phyloP scores from a whole-genome alignment of 1,284 basidiomycete species.

The Coniophora puteana region DNA sequence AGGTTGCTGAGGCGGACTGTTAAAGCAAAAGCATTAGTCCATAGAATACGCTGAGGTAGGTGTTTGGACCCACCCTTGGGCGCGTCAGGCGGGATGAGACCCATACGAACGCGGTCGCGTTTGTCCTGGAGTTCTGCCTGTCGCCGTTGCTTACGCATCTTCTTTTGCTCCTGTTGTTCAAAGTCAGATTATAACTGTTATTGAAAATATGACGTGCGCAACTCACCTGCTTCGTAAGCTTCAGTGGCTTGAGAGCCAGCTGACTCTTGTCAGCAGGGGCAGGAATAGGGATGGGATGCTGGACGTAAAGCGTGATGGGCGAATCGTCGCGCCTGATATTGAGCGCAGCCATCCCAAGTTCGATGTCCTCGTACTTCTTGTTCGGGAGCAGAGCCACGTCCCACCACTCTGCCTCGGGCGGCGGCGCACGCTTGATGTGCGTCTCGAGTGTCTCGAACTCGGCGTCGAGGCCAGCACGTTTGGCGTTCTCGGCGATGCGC shows the following conservation, averaged over 20 bases:
- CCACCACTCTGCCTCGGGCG: slow-evolving; percentile 97
- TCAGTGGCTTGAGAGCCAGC: slow-evolving; percentile 74
- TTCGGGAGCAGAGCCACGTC: slow-evolving; percentile 83
- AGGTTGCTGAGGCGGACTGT: slow-evolving; percentile 91
- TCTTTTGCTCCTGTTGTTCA: slow-evolving; percentile 81
- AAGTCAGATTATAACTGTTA: slow-evolving; percentile 7
- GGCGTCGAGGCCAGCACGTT: slow-evolving; percentile 89
- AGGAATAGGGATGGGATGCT: slow-evolving; percentile 96
- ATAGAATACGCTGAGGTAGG: background rate
- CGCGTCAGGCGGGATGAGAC: slow-evolving; percentile 89
- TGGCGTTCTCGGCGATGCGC: slow-evolving; percentile 87
- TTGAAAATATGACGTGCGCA: background rate
- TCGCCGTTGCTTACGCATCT: slow-evolving; percentile 88
- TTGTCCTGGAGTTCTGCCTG: slow-evolving; percentile 93
- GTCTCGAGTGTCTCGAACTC: slow-evolving; percentile 92
- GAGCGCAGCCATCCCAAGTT: slow-evolving; percentile 48
- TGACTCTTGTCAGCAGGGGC: slow-evolving; percentile 85
- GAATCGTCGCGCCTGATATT: slow-evolving; percentile 66
- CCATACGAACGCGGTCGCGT: slow-evolving; percentile 94
- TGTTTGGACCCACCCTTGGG: slow-evolving; percentile 79
- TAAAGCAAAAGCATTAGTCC: slow-evolving; percentile 11
- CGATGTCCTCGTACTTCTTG: slow-evolving; percentile 76
- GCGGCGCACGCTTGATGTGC: slow-evolving; percentile 79
- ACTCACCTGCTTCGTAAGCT: slow-evolving; percentile 81
- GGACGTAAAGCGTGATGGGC: slow-evolving; percentile 88